Conservation (phyloP, 140 eudicot genomes). For the Bidens hawaiensis region DNA sequence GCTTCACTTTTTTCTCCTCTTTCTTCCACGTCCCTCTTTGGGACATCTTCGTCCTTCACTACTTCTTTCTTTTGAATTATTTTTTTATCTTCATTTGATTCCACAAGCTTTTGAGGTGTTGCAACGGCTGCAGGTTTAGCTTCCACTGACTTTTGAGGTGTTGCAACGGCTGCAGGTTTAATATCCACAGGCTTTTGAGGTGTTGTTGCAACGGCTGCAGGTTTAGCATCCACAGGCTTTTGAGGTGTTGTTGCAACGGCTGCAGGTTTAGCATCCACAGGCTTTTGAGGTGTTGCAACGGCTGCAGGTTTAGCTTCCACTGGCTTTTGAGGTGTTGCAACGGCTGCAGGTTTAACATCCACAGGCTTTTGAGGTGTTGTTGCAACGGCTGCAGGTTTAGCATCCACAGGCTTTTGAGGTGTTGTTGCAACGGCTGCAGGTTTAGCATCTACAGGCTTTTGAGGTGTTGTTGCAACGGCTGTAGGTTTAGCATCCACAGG, state of each 20-base stretch:
- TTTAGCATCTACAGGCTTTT: constrained; percentile 14
- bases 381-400: no score
- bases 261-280: constrained; percentile 14
- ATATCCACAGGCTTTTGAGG: constrained; percentile 19
- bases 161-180: no score
- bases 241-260: constrained; percentile 23
- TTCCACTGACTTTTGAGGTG: no score
- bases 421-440: constrained; percentile 12
- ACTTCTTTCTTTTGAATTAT: background rate
- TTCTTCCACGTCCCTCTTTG: constrained; percentile 13
- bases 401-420: constrained; percentile 29
- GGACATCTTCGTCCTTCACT: constrained; percentile 8
- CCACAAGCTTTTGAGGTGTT: no score
- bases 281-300: constrained; percentile 28
- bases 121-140: no score
- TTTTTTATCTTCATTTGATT: constrained; percentile 14
- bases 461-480: constrained; percentile 22
- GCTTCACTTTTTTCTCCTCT: background rate
- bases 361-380: no score
- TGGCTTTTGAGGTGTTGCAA: no score
- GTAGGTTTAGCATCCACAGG: constrained; percentile 18
- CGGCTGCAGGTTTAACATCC: no score
- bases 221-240: no score
- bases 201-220: no score
- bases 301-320: constrained; percentile 22